Percentiles rank a stretch among this genome's conserved stretches.
These are phyloP conservation scores for Scenedesmus sp. DNA, from an alignment of 163 green algal species.

Conservation along the genomic window DNA sequence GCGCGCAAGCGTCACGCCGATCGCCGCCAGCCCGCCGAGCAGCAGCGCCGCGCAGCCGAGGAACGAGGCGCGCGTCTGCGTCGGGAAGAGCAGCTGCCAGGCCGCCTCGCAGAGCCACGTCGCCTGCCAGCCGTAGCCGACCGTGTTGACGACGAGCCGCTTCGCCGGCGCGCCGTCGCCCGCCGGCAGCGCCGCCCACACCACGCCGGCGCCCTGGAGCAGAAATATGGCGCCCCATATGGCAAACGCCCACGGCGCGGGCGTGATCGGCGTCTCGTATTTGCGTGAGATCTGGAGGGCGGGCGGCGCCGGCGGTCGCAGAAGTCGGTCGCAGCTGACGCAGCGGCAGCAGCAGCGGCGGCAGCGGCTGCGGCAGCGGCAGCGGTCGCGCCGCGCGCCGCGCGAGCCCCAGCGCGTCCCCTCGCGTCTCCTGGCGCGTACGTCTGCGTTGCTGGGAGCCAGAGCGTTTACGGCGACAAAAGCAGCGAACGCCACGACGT, in stretches of 20 bases:
- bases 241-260: conserved; percentile 60
- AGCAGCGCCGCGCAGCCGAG: conserved; percentile 54
- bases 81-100: conserved; percentile 68
- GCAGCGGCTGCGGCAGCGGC: conserved; percentile 61
- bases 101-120: conserved; percentile 60
- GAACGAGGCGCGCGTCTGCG: conserved; percentile 55
- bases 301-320: too few species aligned
- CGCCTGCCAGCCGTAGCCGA: conserved; percentile 63
- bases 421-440: too few species aligned
- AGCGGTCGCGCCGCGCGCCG: too few species aligned
- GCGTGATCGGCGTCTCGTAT: neutral
- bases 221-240: conserved; percentile 75
- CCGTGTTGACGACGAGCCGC: too few species aligned
- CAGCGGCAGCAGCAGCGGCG: too few species aligned
- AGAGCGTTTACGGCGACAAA: conserved; percentile 68
- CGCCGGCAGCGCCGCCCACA: too few species aligned
- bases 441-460: conserved; percentile 61
- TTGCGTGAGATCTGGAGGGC: neutral
- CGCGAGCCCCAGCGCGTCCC: too few species aligned
- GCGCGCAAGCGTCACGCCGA: conserved; percentile 47
- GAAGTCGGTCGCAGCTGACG: too few species aligned
- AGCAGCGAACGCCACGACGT: conserved; percentile 52
- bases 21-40: conserved; percentile 43
- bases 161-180: too few species aligned
- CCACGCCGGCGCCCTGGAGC: too few species aligned